These are phyloP conservation scores for Ustilago trichophora DNA, from an alignment of 1,284 basidiomycete genomes.

Conservation along the genomic window DNA sequence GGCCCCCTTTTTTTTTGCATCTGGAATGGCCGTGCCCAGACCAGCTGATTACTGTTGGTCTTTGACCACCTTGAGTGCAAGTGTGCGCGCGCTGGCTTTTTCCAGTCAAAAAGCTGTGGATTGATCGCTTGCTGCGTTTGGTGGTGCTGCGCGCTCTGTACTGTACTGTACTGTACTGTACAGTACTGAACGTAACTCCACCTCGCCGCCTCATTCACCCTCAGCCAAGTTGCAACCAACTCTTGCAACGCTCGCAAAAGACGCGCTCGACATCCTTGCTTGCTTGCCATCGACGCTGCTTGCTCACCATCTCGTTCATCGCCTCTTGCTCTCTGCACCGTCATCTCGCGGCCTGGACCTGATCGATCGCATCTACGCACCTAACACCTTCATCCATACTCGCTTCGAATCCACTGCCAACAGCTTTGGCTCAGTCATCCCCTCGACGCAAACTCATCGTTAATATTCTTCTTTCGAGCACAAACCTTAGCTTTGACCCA, in stretches of 20 bases:
- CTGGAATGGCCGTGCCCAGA: not conserved
- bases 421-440: too few species aligned
- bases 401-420: conserved; percentile 1
- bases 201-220: not conserved
- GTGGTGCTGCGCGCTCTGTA: conserved; percentile 7
- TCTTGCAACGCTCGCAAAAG: conserved; percentile 1
- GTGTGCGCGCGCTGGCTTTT: conserved; percentile 1
- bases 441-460: too few species aligned
- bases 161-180: too few species aligned
- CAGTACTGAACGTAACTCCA: conserved; percentile 3
- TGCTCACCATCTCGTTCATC: not conserved
- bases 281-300: too few species aligned
- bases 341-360: not conserved
- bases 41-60: conserved; percentile 4
- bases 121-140: conserved; percentile 1
- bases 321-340: too few species aligned
- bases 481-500: too few species aligned
- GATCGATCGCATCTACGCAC: not conserved
- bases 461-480: too few species aligned
- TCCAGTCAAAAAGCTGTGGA: not conserved
- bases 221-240: not conserved
- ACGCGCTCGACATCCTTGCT: conserved; percentile 1
- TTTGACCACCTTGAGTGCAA: conserved; percentile 10
- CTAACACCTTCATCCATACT: conserved; percentile 4
- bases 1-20: not conserved